phyloP scores from a whole-genome alignment of 2,329 filamentous ascomycete species.

The Microcera coccophila region DNA sequence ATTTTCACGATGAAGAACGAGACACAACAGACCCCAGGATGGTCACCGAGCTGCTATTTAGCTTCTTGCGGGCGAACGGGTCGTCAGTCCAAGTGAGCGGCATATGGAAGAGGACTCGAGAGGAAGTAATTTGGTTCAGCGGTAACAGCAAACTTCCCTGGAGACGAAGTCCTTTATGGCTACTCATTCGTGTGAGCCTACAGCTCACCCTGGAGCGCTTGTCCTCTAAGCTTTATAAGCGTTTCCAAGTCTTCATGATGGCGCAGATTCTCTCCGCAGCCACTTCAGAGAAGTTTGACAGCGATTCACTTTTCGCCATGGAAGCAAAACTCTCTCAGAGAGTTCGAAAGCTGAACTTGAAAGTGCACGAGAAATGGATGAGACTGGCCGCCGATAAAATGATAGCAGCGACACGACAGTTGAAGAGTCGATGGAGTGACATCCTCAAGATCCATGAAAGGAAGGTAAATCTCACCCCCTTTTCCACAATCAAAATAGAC shows the following conservation, averaged over 20 bases:
- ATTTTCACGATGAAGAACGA: constrained; percentile 36
- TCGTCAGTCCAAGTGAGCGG: constrained; percentile 13
- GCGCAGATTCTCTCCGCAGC: constrained; percentile 27
- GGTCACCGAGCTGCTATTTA: constrained; percentile 45
- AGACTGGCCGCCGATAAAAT: background rate
- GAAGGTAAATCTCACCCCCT: background rate
- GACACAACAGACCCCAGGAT: constrained; percentile 47
- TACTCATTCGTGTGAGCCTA: background rate
- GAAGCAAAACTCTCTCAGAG: constrained; percentile 41
- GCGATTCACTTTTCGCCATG: constrained; percentile 35
- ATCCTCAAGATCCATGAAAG: background rate
- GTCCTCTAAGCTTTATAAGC: background rate
- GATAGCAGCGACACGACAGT: background rate
- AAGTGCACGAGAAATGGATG: constrained; percentile 12
- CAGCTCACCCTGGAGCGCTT: background rate
- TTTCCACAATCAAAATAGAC: background rate
- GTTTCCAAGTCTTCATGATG: background rate
- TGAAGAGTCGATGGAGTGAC: background rate
- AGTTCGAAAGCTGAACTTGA: constrained; percentile 35
- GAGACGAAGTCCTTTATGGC: background rate
- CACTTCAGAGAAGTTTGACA: background rate
- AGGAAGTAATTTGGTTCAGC: constrained; percentile 46
- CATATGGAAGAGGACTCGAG: constrained; percentile 51
- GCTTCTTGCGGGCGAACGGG: constrained; percentile 38
- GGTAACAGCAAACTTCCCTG: constrained; percentile 3